These are phyloP conservation scores for Senecio squalidus DNA, from an alignment of 140 eudicot species.

Conservation along the genomic window DNA sequence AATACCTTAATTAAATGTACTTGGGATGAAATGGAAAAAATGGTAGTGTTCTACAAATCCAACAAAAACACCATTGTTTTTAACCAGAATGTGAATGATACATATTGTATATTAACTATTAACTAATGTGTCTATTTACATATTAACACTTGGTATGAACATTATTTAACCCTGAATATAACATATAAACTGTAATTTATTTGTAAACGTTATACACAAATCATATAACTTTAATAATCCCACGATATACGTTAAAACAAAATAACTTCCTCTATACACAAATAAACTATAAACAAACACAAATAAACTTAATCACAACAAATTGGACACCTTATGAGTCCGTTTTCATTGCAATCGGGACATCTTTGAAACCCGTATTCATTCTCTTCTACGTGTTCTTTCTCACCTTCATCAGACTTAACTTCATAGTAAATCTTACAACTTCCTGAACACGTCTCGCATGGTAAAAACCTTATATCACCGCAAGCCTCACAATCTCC, in stretches of 20 bases:
- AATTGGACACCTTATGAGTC: constrained; percentile 71
- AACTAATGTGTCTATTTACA: too few species aligned
- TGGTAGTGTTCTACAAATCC: too few species aligned
- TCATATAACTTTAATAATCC: constrained; percentile 28
- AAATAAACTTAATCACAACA: constrained; percentile 49
- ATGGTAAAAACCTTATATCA: constrained; percentile 68
- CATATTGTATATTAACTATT: too few species aligned
- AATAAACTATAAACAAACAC: neutral
- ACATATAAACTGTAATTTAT: neutral
- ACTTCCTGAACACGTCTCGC: constrained; percentile 93
- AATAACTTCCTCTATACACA: constrained; percentile 6
- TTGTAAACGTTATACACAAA: neutral
- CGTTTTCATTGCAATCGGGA: constrained; percentile 92
- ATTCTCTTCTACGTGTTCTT: constrained; percentile 40
- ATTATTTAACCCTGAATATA: neutral
- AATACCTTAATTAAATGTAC: too few species aligned
- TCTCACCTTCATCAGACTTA: constrained; percentile 42
- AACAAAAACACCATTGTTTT: too few species aligned
- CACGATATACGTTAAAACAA: constrained; percentile 13
- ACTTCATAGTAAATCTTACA: constrained; percentile 70
- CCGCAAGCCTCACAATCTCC: constrained; percentile 76
- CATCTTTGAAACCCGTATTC: constrained; percentile 84
- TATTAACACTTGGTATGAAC: too few species aligned
- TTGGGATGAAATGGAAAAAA: too few species aligned
- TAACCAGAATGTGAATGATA: too few species aligned